phyloP scores from a whole-genome alignment of 1,139 yeast genomes.

The Debaryomycetaceae sp. region DNA sequence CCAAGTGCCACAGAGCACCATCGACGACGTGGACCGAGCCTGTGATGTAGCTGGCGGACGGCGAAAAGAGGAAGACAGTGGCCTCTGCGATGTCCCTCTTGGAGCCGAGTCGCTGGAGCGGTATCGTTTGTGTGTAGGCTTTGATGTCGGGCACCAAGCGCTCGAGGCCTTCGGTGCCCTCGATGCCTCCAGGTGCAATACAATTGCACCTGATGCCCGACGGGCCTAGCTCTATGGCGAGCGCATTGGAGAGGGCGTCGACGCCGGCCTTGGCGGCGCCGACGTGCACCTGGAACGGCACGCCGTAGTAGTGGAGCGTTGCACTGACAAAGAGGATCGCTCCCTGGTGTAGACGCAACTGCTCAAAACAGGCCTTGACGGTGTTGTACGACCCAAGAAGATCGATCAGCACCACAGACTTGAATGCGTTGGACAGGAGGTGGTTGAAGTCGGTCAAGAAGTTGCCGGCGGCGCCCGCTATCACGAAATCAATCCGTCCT shows the following conservation, averaged over 20 bases:
- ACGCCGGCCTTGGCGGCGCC: slow-evolving; percentile 95
- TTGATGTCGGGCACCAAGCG: slow-evolving; percentile 41
- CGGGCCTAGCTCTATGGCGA: slow-evolving; percentile 89
- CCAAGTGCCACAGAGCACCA: slow-evolving; percentile 84
- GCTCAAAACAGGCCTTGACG: slow-evolving; percentile 70
- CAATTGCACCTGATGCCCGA: slow-evolving; percentile 76
- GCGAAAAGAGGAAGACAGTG: slow-evolving; percentile 74
- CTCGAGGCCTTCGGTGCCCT: slow-evolving; percentile 73
- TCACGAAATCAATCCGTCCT: slow-evolving; percentile 77
- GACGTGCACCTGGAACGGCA: slow-evolving; percentile 82
- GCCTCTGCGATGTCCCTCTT: slow-evolving; percentile 81
- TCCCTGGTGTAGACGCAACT: slow-evolving; percentile 66
- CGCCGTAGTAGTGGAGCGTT: slow-evolving; percentile 81
- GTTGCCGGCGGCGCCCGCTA: slow-evolving; percentile 96
- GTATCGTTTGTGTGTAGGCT: slow-evolving; percentile 43
- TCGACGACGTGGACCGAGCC: slow-evolving; percentile 81
- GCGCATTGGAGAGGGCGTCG: slow-evolving; percentile 75
- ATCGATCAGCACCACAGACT: slow-evolving; percentile 80
- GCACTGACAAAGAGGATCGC: slow-evolving; percentile 77
- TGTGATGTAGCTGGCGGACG: slow-evolving; percentile 69
- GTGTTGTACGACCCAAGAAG: slow-evolving; percentile 84
- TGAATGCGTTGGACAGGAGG: slow-evolving; percentile 80
- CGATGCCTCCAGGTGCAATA: slow-evolving; percentile 87
- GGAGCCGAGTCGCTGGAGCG: slow-evolving; percentile 71
- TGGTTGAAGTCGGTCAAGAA: slow-evolving; percentile 77